Evolutionary conservation across 164 flowering plant species (phyloP).

Genomic region (Platanus orientalis): DNA sequence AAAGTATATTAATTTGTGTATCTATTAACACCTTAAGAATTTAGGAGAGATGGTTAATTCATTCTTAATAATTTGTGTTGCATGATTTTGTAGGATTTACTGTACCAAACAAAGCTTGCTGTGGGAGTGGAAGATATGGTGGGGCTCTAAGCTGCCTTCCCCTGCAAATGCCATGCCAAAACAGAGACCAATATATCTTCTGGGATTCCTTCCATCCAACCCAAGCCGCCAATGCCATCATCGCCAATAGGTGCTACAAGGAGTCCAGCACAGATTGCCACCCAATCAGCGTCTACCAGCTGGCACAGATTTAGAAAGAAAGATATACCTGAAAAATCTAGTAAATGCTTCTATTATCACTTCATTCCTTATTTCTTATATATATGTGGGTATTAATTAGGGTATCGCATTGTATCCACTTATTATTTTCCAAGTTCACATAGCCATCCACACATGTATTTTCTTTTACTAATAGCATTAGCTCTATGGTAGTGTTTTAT

Average conservation of each 20-base stretch:
- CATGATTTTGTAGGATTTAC: constrained; percentile 18
- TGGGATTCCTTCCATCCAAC: constrained; percentile 38
- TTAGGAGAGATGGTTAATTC: too few relatives aligned
- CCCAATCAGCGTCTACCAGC: constrained; percentile 25
- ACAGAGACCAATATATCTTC: constrained; percentile 27
- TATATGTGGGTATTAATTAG: too few relatives aligned
- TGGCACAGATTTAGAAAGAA: constrained; percentile 25
- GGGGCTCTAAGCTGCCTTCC: constrained; percentile 28
- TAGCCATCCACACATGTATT: too few relatives aligned
- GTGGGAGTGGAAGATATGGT: constrained; percentile 33
- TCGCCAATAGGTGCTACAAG: constrained; percentile 26
- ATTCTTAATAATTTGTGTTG: background rate
- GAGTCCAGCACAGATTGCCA: constrained; percentile 21
- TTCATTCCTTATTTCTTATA: too few relatives aligned
- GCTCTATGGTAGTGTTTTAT: too few relatives aligned
- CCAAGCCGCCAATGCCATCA: constrained; percentile 25
- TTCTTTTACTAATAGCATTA: too few relatives aligned
- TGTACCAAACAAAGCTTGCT: constrained; percentile 25
- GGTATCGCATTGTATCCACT: too few relatives aligned
- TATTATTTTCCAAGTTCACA: too few relatives aligned
- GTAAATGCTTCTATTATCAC: background rate
- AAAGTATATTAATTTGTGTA: too few relatives aligned
- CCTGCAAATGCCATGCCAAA: constrained; percentile 18
- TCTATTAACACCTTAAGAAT: too few relatives aligned
- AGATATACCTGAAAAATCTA: background rate